Evolutionary conservation across 2,329 filamentous ascomycete species (phyloP).

Genomic region (Myriosclerotinia curreyana): DNA sequence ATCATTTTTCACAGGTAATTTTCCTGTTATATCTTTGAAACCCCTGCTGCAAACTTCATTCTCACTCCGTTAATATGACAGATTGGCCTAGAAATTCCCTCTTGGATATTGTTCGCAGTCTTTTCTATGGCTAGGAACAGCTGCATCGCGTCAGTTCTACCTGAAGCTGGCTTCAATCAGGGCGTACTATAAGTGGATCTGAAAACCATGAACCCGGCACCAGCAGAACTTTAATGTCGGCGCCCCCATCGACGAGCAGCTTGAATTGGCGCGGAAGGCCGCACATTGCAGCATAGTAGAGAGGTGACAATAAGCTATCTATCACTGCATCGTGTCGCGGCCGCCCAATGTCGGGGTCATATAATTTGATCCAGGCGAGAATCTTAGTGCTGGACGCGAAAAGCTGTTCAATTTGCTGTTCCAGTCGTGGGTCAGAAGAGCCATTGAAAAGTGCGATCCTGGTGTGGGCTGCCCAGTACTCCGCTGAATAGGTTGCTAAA

Average conservation of each 20-base stretch:
- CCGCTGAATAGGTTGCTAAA: slow-evolving; percentile 20
- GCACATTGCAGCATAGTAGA: neutral
- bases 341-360: neutral
- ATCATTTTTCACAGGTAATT: neutral
- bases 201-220: no score
- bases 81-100: no score
- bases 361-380: neutral
- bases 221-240: neutral
- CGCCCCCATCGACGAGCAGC: neutral
- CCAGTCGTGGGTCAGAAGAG: neutral
- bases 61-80: neutral
- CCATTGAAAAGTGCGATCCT: neutral
- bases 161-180: neutral
- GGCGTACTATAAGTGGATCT: no score
- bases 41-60: neutral
- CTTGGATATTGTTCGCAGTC: neutral
- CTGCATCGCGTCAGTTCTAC: neutral
- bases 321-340: neutral
- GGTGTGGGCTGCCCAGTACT: slow-evolving; percentile 22
- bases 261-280: neutral
- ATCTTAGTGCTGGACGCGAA: neutral
- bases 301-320: neutral
- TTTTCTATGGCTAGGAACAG: neutral
- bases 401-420: neutral
- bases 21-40: neutral